Percentiles rank a stretch among this genome's conserved stretches.
These are phyloP conservation scores for Tylopilus felleus DNA, from an alignment of 768 basidiomycete genomes.

Conservation along the genomic window DNA sequence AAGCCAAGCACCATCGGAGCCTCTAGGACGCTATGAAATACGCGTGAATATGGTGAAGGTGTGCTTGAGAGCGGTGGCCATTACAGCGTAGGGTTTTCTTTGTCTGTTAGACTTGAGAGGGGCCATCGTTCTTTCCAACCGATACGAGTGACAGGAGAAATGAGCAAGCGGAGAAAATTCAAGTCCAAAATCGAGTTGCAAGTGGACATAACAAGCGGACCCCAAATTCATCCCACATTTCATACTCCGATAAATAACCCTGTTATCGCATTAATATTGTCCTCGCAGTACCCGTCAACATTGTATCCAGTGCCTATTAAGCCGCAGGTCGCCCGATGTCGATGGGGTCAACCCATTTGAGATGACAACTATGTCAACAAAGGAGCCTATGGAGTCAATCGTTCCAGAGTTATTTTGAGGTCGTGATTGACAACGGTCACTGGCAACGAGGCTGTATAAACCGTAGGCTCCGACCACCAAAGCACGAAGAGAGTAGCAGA, in stretches of 20 bases:
- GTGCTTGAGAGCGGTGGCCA: slow-evolving; percentile 4
- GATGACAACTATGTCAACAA: no score
- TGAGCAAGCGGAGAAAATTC: not conserved
- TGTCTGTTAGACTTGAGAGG: slow-evolving; percentile 30
- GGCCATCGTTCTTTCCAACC: slow-evolving; percentile 17
- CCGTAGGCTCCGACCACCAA: no score
- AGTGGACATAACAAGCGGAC: slow-evolving; percentile 4
- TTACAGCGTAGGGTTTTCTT: slow-evolving; percentile 44
- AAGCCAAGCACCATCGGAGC: slow-evolving; percentile 64
- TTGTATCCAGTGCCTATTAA: no score
- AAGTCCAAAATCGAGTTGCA: not conserved
- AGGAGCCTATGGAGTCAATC: no score
- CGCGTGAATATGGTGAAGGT: slow-evolving; percentile 1
- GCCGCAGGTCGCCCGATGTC: no score
- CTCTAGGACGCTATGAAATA: slow-evolving; percentile 51
- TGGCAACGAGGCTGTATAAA: no score
- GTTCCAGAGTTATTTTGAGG: no score
- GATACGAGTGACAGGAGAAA: not conserved
- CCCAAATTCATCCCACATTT: slow-evolving; percentile 3
- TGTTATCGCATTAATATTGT: no score
- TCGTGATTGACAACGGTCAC: no score
- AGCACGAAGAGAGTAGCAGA: no score
- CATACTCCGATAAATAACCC: slow-evolving; percentile 11
- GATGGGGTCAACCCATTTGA: no score
- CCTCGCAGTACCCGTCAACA: no score